These are phyloP conservation scores for Mortierella sp. DNA, from an alignment of 371 early-diverging fungal species.

Conservation along the genomic window DNA sequence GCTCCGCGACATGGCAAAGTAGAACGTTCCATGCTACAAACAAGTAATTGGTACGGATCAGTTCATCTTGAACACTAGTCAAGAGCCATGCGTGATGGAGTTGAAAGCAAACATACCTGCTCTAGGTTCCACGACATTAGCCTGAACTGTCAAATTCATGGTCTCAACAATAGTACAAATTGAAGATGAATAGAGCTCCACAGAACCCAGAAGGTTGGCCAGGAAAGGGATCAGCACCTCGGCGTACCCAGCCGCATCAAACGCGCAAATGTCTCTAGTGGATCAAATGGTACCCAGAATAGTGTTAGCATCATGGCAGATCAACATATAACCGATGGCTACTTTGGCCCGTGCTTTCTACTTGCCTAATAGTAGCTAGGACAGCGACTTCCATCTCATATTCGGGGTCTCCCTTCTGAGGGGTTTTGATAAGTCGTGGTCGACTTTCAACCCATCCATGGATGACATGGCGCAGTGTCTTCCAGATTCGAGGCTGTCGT, in stretches of 20 bases:
- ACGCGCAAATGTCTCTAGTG: conserved; percentile 58
- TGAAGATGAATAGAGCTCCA: conserved; percentile 60
- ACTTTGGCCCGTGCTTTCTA: not conserved
- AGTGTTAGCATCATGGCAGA: not conserved
- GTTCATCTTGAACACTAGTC: not conserved
- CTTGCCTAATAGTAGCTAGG: conserved; percentile 60
- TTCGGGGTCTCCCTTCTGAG: conserved; percentile 35
- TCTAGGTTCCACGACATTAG: conserved; percentile 63
- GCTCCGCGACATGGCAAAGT: conserved; percentile 60
- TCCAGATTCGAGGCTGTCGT: conserved; percentile 69
- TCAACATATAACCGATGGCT: not conserved
- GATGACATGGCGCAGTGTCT: conserved; percentile 62
- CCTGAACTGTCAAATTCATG: conserved; percentile 59
- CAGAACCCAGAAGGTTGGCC: conserved; percentile 61
- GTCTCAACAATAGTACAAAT: conserved; percentile 59
- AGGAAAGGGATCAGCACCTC: conserved; percentile 66
- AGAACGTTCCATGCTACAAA: conserved; percentile 60
- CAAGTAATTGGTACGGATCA: not conserved
- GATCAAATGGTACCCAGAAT: not conserved
- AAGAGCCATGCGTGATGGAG: not conserved
- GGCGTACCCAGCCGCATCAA: conserved; percentile 59
- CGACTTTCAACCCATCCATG: conserved; percentile 66
- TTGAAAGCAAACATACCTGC: conserved; percentile 46
- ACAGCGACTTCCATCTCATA: conserved; percentile 67
- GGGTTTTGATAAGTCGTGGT: conserved; percentile 32